These are phyloP conservation scores for Crotalaria pallida DNA, from an alignment of 306 rosid genomes.

Conservation along the genomic window DNA sequence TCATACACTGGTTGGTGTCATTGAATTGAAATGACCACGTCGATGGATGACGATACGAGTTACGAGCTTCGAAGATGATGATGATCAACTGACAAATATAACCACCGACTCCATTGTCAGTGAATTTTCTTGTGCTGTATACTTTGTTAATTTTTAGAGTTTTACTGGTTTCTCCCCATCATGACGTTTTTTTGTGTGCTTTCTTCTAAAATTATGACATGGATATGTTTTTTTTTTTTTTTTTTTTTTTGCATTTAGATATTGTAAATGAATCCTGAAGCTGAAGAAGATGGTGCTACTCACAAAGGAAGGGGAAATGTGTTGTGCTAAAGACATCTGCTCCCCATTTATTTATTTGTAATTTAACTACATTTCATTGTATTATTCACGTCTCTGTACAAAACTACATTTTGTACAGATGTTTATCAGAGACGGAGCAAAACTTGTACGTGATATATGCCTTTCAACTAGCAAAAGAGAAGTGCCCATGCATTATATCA, in stretches of 20 bases:
- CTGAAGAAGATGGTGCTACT: slow-evolving; percentile 93
- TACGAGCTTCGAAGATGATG: slow-evolving; percentile 70
- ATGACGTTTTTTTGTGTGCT: too few relatives aligned
- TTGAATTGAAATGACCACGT: slow-evolving; percentile 60
- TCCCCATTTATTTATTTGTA: too few relatives aligned
- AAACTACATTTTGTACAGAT: slow-evolving; percentile 39
- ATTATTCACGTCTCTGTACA: neutral
- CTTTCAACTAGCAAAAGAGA: slow-evolving; percentile 92
- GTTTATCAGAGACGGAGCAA: slow-evolving; percentile 97
- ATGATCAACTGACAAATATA: slow-evolving; percentile 74
- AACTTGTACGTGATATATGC: slow-evolving; percentile 97
- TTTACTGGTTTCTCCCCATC: slow-evolving; percentile 16
- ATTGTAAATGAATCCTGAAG: slow-evolving; percentile 96
- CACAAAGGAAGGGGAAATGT: slow-evolving; percentile 92
- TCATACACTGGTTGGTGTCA: neutral
- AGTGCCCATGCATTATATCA: slow-evolving; percentile 94
- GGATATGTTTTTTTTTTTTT: too few relatives aligned
- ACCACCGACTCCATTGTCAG: slow-evolving; percentile 50
- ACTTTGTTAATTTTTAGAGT: neutral
- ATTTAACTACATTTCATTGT: too few relatives aligned
- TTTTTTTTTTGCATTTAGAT: slow-evolving; percentile 38
- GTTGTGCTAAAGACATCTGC: slow-evolving; percentile 92
- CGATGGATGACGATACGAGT: slow-evolving; percentile 69
- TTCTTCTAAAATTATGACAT: neutral
- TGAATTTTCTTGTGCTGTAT: neutral